Base-by-base conservation (phyloP, 352 stramenopile species). In the Plasmopara muralis region DNA sequence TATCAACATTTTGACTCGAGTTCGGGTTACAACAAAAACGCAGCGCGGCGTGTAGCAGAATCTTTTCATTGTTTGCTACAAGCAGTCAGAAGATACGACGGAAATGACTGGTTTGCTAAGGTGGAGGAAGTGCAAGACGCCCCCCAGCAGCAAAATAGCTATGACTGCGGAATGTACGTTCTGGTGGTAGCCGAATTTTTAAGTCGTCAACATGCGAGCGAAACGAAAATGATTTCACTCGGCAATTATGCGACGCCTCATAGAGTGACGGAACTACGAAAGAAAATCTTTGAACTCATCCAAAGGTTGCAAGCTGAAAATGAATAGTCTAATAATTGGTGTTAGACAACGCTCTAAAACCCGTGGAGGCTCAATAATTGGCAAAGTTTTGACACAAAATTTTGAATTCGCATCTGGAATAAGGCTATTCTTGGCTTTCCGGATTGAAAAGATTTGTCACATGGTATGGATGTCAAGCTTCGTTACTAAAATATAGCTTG, bases 111-210 rank as follows among this genome's bases (percentile, higher is more conserved):
- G 37, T 55, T 40, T 10, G 10, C 53, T 3, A 41, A 10, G 47
- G 60, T 83, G 25, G 45, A 60, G 47, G 70, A 76, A 18, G 65
- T 67, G 16, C 44, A 13, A 7, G 60, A 82, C 9, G 53, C 67
- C 14, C 74, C 80, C 28, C 83, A 93, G 66, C 83, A 93, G 48
- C 55, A 58, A 34, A 93, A 93, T 47, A 70, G 77, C 16, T 89
- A 83, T 59, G 80, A 93, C 56, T 93, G 83, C 53, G 83, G 83
- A 31, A 72, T 91, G 69, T 91, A 87, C 52, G 80, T 89, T 50
- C 68, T 90, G 38, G 34, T 82, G 1, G 47, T 77, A 33, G 76
- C 83, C 25, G 80, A 91, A 47, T 90, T 68, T 34, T 57, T 90
- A 18, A 81, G 62, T 20, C 58, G 54, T 5, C 52, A 70, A 47